Evolutionary conservation across 129 eudicot genomes (phyloP).

Genomic region (Artemisia argyi): DNA sequence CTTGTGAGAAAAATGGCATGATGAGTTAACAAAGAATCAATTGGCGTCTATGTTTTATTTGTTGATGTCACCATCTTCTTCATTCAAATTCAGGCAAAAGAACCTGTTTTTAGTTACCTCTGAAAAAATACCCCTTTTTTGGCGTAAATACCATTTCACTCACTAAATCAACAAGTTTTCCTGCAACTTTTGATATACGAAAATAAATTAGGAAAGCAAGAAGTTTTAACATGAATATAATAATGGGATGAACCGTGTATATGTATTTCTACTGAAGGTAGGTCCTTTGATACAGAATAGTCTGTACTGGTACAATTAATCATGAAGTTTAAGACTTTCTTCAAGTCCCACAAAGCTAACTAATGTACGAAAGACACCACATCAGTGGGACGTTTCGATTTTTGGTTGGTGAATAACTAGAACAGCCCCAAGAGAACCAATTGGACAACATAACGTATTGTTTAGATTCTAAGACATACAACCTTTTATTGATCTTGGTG

Average conservation of each 20-base stretch:
- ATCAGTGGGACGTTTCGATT: slow-evolving; percentile 27
- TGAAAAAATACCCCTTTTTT: too few species aligned
- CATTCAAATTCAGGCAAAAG: too few species aligned
- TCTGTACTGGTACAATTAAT: slow-evolving; percentile 21
- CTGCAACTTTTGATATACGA: background rate
- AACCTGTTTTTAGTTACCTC: too few species aligned
- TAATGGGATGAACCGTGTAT: slow-evolving; percentile 10
- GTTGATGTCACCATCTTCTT: too few species aligned
- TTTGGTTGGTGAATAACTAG: slow-evolving; percentile 29
- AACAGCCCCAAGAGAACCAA: slow-evolving; percentile 20
- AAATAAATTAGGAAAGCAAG: background rate
- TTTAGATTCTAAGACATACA: background rate
- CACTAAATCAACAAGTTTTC: too few species aligned
- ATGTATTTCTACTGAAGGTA: slow-evolving; percentile 26
- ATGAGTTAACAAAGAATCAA: too few species aligned
- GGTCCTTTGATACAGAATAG: slow-evolving; percentile 19
- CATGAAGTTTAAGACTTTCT: slow-evolving; percentile 25
- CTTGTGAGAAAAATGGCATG: too few species aligned
- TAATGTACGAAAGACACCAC: slow-evolving; percentile 10
- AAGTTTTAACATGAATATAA: background rate
- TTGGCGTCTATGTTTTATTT: too few species aligned
- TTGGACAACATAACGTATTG: slow-evolving; percentile 17
- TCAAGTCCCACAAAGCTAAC: slow-evolving; percentile 26
- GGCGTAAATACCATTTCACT: too few species aligned
- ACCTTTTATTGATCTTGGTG: slow-evolving; percentile 1